phyloP scores from a whole-genome alignment of 345 rosid genomes.

The Gossypium thurberi region DNA sequence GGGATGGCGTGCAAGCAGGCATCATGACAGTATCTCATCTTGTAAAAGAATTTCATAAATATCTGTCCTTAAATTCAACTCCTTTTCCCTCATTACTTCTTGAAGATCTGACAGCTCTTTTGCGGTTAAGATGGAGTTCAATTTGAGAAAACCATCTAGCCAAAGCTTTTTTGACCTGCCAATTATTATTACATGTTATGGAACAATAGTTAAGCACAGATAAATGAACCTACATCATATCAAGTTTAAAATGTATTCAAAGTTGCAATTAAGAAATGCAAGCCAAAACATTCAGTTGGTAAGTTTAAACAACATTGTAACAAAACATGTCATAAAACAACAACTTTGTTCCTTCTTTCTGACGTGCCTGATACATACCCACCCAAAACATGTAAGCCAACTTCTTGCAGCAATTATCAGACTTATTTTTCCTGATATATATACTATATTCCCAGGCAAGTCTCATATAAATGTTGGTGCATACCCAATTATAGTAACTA shows the following conservation, averaged over 20 bases:
- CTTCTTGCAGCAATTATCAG: neutral
- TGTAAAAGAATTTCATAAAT: slow-evolving; percentile 88
- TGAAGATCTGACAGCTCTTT: slow-evolving; percentile 91
- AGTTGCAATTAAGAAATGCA: neutral
- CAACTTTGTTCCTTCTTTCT: neutral
- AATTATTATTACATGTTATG: neutral
- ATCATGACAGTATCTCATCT: slow-evolving; percentile 36
- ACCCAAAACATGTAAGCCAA: neutral
- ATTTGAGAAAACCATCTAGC: slow-evolving; percentile 82
- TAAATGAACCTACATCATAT: neutral
- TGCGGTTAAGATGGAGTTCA: slow-evolving; percentile 50
- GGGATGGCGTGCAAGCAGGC: neutral
- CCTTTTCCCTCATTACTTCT: slow-evolving; percentile 97
- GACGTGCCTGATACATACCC: neutral
- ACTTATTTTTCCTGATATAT: neutral
- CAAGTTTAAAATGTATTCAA: neutral
- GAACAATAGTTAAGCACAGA: neutral
- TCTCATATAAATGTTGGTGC: neutral
- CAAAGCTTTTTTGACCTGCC: slow-evolving; percentile 82
- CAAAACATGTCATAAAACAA: neutral
- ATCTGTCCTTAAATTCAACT: slow-evolving; percentile 84
- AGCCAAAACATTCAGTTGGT: neutral
- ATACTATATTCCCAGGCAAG: neutral
- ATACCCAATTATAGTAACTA: neutral
- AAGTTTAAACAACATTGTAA: neutral